Conservation (phyloP, 2,329 filamentous ascomycete species). For the Teratosphaeria nubilosa region DNA sequence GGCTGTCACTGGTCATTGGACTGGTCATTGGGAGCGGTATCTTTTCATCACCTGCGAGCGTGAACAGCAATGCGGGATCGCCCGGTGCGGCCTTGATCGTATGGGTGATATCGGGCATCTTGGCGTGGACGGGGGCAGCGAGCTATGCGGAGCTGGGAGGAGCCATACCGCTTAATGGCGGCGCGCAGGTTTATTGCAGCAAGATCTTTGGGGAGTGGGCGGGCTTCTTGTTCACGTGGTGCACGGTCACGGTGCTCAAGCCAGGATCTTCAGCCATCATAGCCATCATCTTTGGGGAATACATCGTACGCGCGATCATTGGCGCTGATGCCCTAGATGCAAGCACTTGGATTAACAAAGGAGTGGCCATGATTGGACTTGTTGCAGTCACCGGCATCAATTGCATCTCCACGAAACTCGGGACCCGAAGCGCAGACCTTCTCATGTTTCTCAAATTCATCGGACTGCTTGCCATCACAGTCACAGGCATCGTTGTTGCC, state of each 20-base stretch:
- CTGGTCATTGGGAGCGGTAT: constrained; percentile 94
- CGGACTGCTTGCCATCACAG: constrained; percentile 73
- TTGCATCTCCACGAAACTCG: constrained; percentile 80
- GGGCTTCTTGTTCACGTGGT: constrained; percentile 95
- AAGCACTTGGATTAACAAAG: constrained; percentile 83
- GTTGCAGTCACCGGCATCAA: constrained; percentile 73
- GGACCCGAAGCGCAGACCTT: constrained; percentile 75
- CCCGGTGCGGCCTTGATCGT: constrained; percentile 84
- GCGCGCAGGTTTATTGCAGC: constrained; percentile 82
- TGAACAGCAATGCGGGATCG: constrained; percentile 83
- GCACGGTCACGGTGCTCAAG: constrained; percentile 85
- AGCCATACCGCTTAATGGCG: constrained; percentile 90
- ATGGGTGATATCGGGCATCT: constrained; percentile 79
- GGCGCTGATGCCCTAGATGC: constrained; percentile 75
- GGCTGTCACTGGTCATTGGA: constrained; percentile 79
- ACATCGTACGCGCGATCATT: constrained; percentile 77
- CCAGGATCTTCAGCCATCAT: constrained; percentile 91
- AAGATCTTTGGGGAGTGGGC: constrained; percentile 93
- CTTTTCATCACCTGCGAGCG: constrained; percentile 87
- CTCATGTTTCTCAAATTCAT: constrained; percentile 98
- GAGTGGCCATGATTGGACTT: constrained; percentile 68
- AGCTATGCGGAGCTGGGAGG: constrained; percentile 94
- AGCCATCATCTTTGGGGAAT: constrained; percentile 95
- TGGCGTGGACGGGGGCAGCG: constrained; percentile 92
- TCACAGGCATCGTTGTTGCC: constrained; percentile 83